Evolutionary conservation across 1,139 yeast species (phyloP).

Genomic region (Suhomyces anneliseae): DNA sequence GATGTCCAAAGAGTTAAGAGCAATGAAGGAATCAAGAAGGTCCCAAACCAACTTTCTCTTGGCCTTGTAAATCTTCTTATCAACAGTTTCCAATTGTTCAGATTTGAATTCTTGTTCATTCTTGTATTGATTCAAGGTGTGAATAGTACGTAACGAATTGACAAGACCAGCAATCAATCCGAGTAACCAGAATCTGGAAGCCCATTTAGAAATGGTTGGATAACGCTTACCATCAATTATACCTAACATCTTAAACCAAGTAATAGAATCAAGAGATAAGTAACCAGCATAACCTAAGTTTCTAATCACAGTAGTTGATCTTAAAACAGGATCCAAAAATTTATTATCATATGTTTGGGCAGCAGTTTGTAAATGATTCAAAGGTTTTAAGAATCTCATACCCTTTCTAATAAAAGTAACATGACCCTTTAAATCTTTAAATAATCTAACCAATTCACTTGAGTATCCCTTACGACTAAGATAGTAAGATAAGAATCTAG

Average conservation of each 20-base stretch:
- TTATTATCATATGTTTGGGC: conserved; percentile 70
- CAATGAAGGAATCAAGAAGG: conserved; percentile 71
- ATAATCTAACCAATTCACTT: conserved; percentile 47
- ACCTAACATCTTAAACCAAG: conserved; percentile 62
- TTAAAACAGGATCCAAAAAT: conserved; percentile 63
- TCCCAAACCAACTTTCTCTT: conserved; percentile 78
- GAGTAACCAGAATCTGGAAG: conserved; percentile 74
- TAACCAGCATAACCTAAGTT: conserved; percentile 77
- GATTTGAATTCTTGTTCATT: conserved; percentile 16
- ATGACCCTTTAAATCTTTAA: conserved; percentile 55
- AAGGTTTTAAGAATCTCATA: conserved; percentile 81
- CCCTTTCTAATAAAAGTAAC: conserved; percentile 78
- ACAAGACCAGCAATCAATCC: conserved; percentile 66
- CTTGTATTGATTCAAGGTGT: conserved; percentile 14
- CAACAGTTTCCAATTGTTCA: conserved; percentile 37
- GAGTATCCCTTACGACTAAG: conserved; percentile 62
- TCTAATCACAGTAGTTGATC: conserved; percentile 58
- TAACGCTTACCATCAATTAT: conserved; percentile 35
- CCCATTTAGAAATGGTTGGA: conserved; percentile 40
- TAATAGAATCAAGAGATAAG: conserved; percentile 70
- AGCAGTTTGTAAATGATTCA: conserved; percentile 71
- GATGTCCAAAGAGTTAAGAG: conserved; percentile 64
- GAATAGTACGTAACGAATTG: conserved; percentile 47
- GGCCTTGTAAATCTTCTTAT: conserved; percentile 42
- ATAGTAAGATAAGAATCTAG: conserved; percentile 68